A percentile compares a stretch with the other conserved stretches of the same genome.
Evolutionary conservation across 495 filamentous ascomycete species (phyloP).

Genomic region (Jackrogersella multiformis): DNA sequence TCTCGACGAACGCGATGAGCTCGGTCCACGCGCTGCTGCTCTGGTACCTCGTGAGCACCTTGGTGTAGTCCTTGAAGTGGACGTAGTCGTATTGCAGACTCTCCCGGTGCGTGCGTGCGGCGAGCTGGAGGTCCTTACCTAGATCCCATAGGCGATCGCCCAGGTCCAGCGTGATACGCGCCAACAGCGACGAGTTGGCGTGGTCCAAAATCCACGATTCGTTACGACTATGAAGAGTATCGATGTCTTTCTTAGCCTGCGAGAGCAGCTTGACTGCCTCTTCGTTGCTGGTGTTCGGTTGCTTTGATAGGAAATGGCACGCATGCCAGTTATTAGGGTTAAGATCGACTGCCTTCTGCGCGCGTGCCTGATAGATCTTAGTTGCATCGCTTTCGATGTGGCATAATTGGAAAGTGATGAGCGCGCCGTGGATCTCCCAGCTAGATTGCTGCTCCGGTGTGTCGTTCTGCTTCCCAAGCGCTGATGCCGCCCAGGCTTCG

Average conservation of each 20-base stretch:
- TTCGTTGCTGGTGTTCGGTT: slow-evolving; percentile 38
- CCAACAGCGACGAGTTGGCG: slow-evolving; percentile 37
- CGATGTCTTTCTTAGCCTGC: slow-evolving; percentile 36
- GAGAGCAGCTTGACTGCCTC: slow-evolving; percentile 46
- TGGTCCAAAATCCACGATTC: slow-evolving; percentile 35
- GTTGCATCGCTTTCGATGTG: slow-evolving; percentile 17
- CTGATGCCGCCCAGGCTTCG: slow-evolving; percentile 32
- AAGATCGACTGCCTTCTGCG: slow-evolving; percentile 47
- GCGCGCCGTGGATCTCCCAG: slow-evolving; percentile 52
- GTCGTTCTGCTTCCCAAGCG: slow-evolving; percentile 24
- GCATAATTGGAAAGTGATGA: slow-evolving; percentile 44
- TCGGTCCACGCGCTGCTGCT: slow-evolving; percentile 41
- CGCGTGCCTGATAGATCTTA: slow-evolving; percentile 37
- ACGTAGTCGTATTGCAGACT: slow-evolving; percentile 44
- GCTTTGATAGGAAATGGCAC: slow-evolving; percentile 46
- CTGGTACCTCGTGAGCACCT: slow-evolving; percentile 44
- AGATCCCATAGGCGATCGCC: slow-evolving; percentile 50
- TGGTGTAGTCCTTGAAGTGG: slow-evolving; percentile 40
- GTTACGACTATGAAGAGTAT: slow-evolving; percentile 30
- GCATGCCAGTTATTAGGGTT: slow-evolving; percentile 52
- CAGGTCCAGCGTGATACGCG: slow-evolving; percentile 47
- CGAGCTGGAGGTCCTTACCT: slow-evolving; percentile 41
- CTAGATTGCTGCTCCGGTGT: slow-evolving; percentile 38
- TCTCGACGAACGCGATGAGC: slow-evolving; percentile 46
- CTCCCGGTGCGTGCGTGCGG: slow-evolving; percentile 40